Evolutionary conservation across 2,329 filamentous ascomycete species (phyloP).

Genomic region (Hypoxylon sp.): DNA sequence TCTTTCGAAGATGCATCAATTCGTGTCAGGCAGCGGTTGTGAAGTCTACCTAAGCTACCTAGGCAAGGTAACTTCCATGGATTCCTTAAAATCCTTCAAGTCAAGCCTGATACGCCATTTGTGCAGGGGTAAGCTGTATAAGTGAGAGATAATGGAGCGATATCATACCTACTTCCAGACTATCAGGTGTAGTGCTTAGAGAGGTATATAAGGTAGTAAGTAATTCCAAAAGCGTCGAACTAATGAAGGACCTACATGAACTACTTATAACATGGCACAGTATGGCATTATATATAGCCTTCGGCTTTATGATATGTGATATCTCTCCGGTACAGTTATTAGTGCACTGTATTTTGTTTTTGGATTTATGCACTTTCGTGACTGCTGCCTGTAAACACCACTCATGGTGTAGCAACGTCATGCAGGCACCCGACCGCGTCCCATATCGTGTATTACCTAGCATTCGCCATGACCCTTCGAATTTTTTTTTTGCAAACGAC

Average conservation of each 20-base stretch:
- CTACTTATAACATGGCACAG: neutral
- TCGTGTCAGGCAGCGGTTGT: neutral
- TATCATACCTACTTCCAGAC: neutral
- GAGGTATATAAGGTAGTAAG: neutral
- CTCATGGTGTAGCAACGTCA: slow-evolving; percentile 1
- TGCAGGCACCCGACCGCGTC: slow-evolving; percentile 2
- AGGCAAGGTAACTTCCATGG: neutral
- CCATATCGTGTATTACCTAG: neutral
- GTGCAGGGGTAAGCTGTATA: neutral
- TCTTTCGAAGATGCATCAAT: slow-evolving; percentile 2
- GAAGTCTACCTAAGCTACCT: neutral
- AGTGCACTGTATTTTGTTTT: neutral
- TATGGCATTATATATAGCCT: neutral
- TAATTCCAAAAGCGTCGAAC: neutral
- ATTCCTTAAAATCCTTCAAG: neutral
- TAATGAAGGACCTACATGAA: neutral
- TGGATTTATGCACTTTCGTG: slow-evolving; percentile 3
- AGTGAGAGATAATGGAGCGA: neutral
- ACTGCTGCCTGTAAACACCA: neutral
- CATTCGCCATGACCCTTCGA: neutral
- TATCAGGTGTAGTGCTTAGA: neutral
- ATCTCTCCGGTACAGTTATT: neutral
- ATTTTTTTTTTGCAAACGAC: neutral
- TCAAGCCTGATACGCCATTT: neutral
- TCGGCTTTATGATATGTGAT: neutral